Conservation (phyloP, 1,284 basidiomycete genomes). For the Moesziomyces aphidis region DNA sequence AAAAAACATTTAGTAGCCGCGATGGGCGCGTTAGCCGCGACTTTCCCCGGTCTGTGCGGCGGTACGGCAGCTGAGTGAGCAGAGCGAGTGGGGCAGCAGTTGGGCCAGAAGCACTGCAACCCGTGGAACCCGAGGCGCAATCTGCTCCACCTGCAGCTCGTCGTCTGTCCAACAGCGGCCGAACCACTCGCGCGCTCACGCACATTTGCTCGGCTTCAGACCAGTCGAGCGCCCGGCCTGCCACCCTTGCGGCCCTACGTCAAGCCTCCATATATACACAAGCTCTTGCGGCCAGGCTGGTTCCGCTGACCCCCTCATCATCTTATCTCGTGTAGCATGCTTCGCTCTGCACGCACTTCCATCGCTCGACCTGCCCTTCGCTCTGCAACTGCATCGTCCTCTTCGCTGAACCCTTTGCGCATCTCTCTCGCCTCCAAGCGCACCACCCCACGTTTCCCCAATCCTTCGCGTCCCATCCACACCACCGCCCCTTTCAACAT, state of each 20-base stretch:
- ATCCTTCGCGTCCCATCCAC: conserved; percentile 12
- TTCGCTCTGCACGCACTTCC: conserved; percentile 30
- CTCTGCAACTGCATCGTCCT: background rate
- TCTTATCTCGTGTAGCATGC: conserved; percentile 22
- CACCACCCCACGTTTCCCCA: background rate
- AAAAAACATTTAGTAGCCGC: conserved; percentile 1
- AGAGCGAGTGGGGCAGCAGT: background rate
- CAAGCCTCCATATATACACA: background rate
- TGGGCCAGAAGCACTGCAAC: conserved; percentile 42
- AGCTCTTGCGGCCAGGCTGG: background rate
- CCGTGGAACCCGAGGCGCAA: conserved; percentile 45
- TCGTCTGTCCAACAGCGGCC: background rate
- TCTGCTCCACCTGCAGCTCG: background rate
- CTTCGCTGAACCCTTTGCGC: conserved; percentile 1
- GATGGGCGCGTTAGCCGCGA: conserved; percentile 15
- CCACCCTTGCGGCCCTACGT: too few relatives aligned
- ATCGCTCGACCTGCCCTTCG: conserved; percentile 17
- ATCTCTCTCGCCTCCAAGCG: background rate
- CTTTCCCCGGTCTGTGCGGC: conserved; percentile 14
- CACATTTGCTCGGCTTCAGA: background rate
- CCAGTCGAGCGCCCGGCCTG: background rate
- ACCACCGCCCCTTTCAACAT: conserved; percentile 30
- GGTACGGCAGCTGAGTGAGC: background rate
- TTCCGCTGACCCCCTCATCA: too few relatives aligned
- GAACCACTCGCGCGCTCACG: background rate